Base-by-base conservation (phyloP, 2,329 filamentous ascomycete species). In the Fusarium subglutinans region DNA sequence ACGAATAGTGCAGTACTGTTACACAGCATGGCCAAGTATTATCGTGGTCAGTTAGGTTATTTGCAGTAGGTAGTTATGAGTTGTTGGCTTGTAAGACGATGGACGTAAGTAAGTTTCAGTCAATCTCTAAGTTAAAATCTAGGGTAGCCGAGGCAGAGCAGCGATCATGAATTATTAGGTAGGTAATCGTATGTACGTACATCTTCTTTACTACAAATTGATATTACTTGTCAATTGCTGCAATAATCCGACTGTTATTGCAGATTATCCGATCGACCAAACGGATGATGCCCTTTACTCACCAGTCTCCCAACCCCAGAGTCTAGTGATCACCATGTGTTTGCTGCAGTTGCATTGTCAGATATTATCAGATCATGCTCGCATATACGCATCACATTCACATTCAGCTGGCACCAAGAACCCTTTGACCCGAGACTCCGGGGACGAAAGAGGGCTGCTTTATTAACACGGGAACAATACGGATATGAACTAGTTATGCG, bases 341-440 rank as follows among this genome's bases (percentile, higher is more conserved):
- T 59, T 51, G 43, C 43, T 51, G 33, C 56, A 51, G 43, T 51
- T 59, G 33, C 56, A 59, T 51, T 51, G 56, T 38, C 56, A 59
- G 56, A n/a, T 24, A 51, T 38, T 51, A 59, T 59, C 56, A 51
- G 43, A 59, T 51, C 56, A 59, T 59, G 43, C 56, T 59, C 56
- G 56, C 56, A 59, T 58, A 58, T 6, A 28, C 30, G 11, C 8
- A 24, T 44, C 22, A 6, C 30, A 38, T 30, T 58, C 28, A 33
- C 22, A 33, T 24, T 28, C 30, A 37, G 24, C 56, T 30, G 43
- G 24, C 56, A 59, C 33, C 51, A 59, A 20, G 30, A 50, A 33
- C 24, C 56, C 20, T 30, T 51, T 51, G 43, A 51, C 56, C 56
- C 56, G 43, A 8, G 33, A 58, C 14, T 20, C 41, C 11, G 55